Evolutionary conservation across 129 eudicot genomes (phyloP), one percentile per base, ranked within the genome.

Genomic region (Pseudognaphalium luteoalbum): DNA sequence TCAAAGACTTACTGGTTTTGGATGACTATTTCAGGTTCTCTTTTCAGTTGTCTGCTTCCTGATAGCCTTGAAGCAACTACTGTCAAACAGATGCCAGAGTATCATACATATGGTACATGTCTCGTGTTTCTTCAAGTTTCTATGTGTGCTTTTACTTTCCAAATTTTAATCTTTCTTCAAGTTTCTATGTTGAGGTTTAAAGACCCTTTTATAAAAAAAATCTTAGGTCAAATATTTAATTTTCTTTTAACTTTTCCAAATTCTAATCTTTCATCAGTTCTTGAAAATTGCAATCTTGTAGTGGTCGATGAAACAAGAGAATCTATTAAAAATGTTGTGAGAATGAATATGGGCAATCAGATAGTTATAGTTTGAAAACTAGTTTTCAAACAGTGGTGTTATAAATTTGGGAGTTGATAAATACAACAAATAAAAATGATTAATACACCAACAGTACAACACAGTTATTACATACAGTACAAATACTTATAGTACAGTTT

Each of bases 41-140:
- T 86, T 25, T 90, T 89, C 72, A 88, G 96, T 74, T 90, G 96
- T 67, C 81, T 90, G 33, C 96, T 90, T 59, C 96, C 96, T n/a
- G 96, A 90, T 16, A 90, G 91, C 80, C 89, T 90, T 68, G 93
- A 90, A 90, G 86, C 78, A 73, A 86, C 93, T 35, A 82, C 96
- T 4, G 84, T 90, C 7, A 88, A 84, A 83, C 91, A 88, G 74
- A 61, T 85, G 68, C 90, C 96, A 5, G 93, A 90, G 79, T 88
- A 90, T 79, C 86, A 88, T 87, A 70, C 85, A 68, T 87, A 75
- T 50, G 96, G 96, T 85, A 79, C 42, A 80, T 25, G 61, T 69
- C 30, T 69, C 14, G 3, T 57, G 51, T 14, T 2, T 52, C 30
- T 71, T 71, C 54, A 47, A 14, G 54, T 47, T 47, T 47, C n/a